Conservation (phyloP, 2,329 filamentous ascomycete species). For the Neopestalotiopsis rosae region DNA sequence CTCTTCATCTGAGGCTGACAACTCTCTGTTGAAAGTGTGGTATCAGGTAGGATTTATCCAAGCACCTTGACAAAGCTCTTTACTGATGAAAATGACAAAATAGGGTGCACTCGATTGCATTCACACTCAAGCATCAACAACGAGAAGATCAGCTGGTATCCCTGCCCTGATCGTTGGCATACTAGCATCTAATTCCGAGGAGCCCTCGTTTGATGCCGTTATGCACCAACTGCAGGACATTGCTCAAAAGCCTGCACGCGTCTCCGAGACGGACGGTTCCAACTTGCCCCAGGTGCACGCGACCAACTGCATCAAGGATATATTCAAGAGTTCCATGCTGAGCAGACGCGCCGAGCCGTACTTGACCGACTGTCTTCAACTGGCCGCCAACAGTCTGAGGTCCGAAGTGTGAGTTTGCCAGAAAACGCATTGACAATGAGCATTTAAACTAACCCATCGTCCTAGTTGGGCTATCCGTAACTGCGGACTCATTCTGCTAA, state of each 20-base stretch:
- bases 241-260: constrained; percentile 56
- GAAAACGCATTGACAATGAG: background rate
- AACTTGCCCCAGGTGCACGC: constrained; percentile 92
- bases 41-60: constrained; percentile 61
- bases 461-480: constrained; percentile 90
- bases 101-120: constrained; percentile 74
- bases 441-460: constrained; percentile 21
- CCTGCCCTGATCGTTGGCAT: constrained; percentile 86
- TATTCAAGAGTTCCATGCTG: constrained; percentile 84
- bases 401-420: constrained; percentile 69
- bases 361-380: constrained; percentile 73
- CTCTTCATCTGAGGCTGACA: constrained; percentile 34
- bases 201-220: constrained; percentile 67
- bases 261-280: constrained; percentile 63
- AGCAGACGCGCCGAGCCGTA: constrained; percentile 75
- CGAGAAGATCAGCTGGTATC: constrained; percentile 88
- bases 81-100: constrained; percentile 23
- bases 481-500: constrained; percentile 86
- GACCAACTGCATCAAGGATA: constrained; percentile 89
- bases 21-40: constrained; percentile 67
- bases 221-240: constrained; percentile 68
- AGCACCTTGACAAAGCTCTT: background rate
- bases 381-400: constrained; percentile 81
- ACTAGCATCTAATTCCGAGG: constrained; percentile 66
- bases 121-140: constrained; percentile 77